Evolutionary conservation across 257 asterid species (phyloP), one percentile per base, ranked within the genome.

Genomic region (Ilex asprella): DNA sequence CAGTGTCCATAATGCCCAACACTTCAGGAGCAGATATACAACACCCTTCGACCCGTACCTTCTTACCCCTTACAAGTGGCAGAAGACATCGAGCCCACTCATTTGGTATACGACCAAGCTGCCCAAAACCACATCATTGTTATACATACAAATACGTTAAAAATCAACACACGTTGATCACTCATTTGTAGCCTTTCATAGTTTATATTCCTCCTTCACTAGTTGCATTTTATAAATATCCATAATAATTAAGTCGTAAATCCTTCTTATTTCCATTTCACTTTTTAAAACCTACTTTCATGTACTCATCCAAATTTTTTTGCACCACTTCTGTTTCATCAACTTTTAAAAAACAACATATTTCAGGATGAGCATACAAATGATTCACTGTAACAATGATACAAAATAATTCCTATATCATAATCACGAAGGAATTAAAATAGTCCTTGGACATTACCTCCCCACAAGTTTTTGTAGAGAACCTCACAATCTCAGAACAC

Each of bases 91-190:
- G 84, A 76, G 89, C 91, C 99, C 99, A 89, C 73, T 92, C 97
- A 73, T 79, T 86, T 43, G 99, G 99, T 75, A 92, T 87, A 60
- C 99, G 97, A 44, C 99, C 99, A 82, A 92, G 78, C 99, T 92
- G 88, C 78, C 35, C 35, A 67, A 12, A 54, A 30, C 49, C 27
- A 41, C 66, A n/a, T 50, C 58, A 68, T 16, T 13, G 58, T 46
- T 62, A 49, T 35, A 16, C 49, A 61, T 57, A 16, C 12, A 35
- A 1, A 10, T 27, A 55, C 41, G 8, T 35, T 3, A 35, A 35
- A 35, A 35, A 35, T 35, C n/a, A 49, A 12, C 54, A 15, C 54
- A 49, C 54, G 2, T 49, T 11, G 10, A 12, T 49, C 5, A 49
- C 54, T 12, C n/a, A 53, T 10, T 53, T 7, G 57, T 29, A 53